Conservation (phyloP, 2,329 filamentous ascomycete genomes). For the Berkeleyomyces rouxiae region DNA sequence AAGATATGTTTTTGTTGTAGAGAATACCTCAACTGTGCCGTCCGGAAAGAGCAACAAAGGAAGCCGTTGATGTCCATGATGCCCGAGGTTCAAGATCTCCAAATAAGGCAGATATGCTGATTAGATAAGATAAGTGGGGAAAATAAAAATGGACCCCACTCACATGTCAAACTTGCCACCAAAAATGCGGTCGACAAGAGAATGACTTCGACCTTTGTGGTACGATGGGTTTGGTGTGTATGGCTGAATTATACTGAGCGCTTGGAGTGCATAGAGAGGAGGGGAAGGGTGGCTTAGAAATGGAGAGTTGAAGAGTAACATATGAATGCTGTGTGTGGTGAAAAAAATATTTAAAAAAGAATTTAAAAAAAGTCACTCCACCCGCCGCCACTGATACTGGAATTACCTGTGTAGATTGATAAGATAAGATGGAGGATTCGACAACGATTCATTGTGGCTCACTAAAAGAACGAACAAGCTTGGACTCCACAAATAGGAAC, state of each 20-base stretch:
- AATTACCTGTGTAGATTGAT: slow-evolving; percentile 5
- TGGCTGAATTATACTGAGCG: neutral
- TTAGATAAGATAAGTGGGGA: too few species aligned
- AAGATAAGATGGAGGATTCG: neutral
- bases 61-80: neutral
- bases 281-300: neutral
- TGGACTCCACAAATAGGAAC: neutral
- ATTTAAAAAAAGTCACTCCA: neutral
- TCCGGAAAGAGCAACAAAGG: neutral
- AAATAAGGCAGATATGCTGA: too few species aligned
- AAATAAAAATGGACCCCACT: too few species aligned
- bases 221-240: neutral
- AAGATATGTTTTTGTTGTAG: too few species aligned
- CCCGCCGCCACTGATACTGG: neutral
- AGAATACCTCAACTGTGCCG: too few species aligned
- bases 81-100: neutral
- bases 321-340: neutral
- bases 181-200: too few species aligned
- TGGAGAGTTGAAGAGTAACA: neutral
- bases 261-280: too few species aligned
- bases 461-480: neutral
- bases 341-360: too few species aligned
- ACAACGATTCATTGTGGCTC: neutral
- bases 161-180: too few species aligned
- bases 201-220: too few species aligned